phyloP scores from a whole-genome alignment of 2,329 filamentous ascomycete species.

The Fusarium nematophilum region DNA sequence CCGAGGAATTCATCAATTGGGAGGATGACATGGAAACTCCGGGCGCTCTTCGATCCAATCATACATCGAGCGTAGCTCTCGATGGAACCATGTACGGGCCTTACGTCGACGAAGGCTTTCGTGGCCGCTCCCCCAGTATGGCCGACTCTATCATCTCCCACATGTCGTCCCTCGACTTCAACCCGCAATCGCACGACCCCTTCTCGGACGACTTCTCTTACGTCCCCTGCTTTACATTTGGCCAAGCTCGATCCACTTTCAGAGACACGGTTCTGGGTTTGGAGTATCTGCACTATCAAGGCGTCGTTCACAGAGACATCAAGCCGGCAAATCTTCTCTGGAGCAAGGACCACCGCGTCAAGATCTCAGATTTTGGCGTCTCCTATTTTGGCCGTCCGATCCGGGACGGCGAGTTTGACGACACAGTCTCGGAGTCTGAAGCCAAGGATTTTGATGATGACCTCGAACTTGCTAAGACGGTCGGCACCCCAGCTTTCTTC shows the following conservation, averaged over 20 bases:
- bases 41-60: slow-evolving; percentile 63
- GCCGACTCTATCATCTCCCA: slow-evolving; percentile 80
- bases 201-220: slow-evolving; percentile 91
- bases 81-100: slow-evolving; percentile 84
- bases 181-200: slow-evolving; percentile 68
- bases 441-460: slow-evolving; percentile 91
- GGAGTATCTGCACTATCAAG: slow-evolving; percentile 91
- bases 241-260: slow-evolving; percentile 85
- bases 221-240: slow-evolving; percentile 91
- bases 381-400: slow-evolving; percentile 95
- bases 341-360: slow-evolving; percentile 85
- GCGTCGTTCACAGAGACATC: slow-evolving; percentile 86
- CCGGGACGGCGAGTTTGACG: slow-evolving; percentile 82
- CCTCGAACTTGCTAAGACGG: slow-evolving; percentile 96
- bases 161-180: slow-evolving; percentile 74
- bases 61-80: slow-evolving; percentile 67
- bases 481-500: slow-evolving; percentile 97
- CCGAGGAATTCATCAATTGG: slow-evolving; percentile 50
- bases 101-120: slow-evolving; percentile 69
- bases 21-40: slow-evolving; percentile 68
- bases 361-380: slow-evolving; percentile 98
- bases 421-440: slow-evolving; percentile 81
- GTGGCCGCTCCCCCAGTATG: slow-evolving; percentile 81
- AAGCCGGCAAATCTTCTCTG: slow-evolving; percentile 92
- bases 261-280: slow-evolving; percentile 92